Percentiles rank a stretch among this genome's conserved stretches.
These are phyloP conservation scores for Protomyces gravidus DNA, from an alignment of 1,139 yeast species.

Conservation along the genomic window DNA sequence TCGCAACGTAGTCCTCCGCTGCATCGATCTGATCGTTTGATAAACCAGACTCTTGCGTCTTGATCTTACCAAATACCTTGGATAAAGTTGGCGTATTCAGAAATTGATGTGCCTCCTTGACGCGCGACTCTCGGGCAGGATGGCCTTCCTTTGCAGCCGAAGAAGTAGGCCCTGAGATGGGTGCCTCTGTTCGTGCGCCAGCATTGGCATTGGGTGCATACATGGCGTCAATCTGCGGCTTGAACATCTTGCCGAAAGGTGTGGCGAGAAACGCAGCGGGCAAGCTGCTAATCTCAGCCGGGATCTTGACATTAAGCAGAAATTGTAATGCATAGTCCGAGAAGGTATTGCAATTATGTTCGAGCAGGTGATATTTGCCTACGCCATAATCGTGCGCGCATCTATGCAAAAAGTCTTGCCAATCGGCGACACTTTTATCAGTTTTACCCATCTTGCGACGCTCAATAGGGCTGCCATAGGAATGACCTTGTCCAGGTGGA, in stretches of 20 bases:
- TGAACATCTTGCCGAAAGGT: slow-evolving; percentile 55
- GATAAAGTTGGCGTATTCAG: slow-evolving; percentile 17
- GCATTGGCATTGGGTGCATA: slow-evolving; percentile 5
- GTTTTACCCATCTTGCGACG: slow-evolving; percentile 56
- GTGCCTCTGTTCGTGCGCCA: slow-evolving; percentile 1
- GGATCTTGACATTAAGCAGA: slow-evolving; percentile 54
- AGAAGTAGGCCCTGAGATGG: slow-evolving; percentile 19
- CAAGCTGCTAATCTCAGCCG: slow-evolving; percentile 48
- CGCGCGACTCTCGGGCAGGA: background rate
- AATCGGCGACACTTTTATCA: slow-evolving; percentile 50
- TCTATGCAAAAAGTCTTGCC: slow-evolving; percentile 53
- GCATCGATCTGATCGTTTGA: background rate
- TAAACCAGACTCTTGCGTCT: background rate
- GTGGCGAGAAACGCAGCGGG: slow-evolving; percentile 57
- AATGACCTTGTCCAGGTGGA: slow-evolving; percentile 51
- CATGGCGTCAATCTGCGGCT: slow-evolving; percentile 41
- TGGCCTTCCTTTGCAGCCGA: slow-evolving; percentile 1
- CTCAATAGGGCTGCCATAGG: slow-evolving; percentile 57
- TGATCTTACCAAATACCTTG: slow-evolving; percentile 11
- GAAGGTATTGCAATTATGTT: slow-evolving; percentile 68
- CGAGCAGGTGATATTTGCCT: slow-evolving; percentile 54
- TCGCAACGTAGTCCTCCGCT: background rate
- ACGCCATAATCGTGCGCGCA: slow-evolving; percentile 50
- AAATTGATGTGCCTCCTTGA: slow-evolving; percentile 2
- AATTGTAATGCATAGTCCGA: slow-evolving; percentile 57